Evolutionary conservation across 495 filamentous ascomycete genomes (phyloP).

Genomic region (Xylaria acuta): DNA sequence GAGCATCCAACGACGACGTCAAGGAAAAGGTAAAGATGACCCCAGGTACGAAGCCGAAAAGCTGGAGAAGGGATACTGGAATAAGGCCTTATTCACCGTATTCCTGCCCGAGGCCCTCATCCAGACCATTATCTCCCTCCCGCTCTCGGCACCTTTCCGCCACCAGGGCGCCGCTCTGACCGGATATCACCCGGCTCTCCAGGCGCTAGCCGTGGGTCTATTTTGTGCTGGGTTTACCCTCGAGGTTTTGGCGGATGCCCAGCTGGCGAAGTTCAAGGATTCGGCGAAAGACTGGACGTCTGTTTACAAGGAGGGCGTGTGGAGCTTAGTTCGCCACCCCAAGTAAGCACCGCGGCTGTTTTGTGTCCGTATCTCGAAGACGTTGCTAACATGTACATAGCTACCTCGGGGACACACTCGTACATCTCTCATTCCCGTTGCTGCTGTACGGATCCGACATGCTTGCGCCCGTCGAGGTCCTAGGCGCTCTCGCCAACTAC

Average conservation of each 20-base stretch:
- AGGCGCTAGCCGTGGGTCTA: constrained; percentile 58
- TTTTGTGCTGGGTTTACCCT: constrained; percentile 61
- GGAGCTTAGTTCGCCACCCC: constrained; percentile 66
- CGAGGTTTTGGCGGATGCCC: constrained; percentile 61
- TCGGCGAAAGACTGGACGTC: constrained; percentile 36
- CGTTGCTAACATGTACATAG: constrained; percentile 36
- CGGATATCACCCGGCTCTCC: constrained; percentile 35
- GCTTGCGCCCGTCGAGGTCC: constrained; percentile 57
- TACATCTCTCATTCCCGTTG: constrained; percentile 58
- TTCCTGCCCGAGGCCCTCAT: constrained; percentile 61
- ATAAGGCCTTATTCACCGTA: constrained; percentile 51
- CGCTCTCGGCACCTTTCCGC: constrained; percentile 61
- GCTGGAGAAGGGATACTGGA: constrained; percentile 61
- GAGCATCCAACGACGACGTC: constrained; percentile 36
- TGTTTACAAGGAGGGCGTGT: constrained; percentile 60
- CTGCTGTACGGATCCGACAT: constrained; percentile 58
- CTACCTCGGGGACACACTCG: constrained; percentile 63
- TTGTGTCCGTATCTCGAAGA: not conserved
- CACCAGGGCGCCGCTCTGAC: constrained; percentile 34
- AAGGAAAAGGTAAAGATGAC: constrained; percentile 57
- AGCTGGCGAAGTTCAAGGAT: constrained; percentile 52
- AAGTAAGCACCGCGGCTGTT: constrained; percentile 52
- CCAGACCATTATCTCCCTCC: constrained; percentile 60
- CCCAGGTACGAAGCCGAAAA: constrained; percentile 59
- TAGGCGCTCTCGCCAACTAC: constrained; percentile 65